phyloP scores from a whole-genome alignment of 1,284 basidiomycete genomes.

The Sutorius eximius region DNA sequence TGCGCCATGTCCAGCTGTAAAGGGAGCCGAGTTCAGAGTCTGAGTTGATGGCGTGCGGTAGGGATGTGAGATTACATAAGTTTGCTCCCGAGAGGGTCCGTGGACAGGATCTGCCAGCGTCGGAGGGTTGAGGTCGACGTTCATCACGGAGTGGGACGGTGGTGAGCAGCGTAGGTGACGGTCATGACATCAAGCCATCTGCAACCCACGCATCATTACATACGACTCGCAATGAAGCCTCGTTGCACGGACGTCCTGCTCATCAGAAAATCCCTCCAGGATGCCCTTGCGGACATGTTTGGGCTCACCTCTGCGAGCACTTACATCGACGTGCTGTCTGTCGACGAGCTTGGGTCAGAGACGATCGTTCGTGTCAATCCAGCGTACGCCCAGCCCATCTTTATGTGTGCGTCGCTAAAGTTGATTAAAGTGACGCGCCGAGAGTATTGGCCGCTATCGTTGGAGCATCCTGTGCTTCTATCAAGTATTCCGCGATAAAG shows the following conservation, averaged over 20 bases:
- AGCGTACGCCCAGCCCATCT: slow-evolving; percentile 17
- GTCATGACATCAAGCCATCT: slow-evolving; percentile 22
- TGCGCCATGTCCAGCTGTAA: slow-evolving; percentile 17
- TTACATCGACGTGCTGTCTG: slow-evolving; percentile 44
- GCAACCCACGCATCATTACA: slow-evolving; percentile 37
- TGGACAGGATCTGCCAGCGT: not conserved
- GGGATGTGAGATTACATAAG: slow-evolving; percentile 25
- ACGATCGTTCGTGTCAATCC: slow-evolving; percentile 38
- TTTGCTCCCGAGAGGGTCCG: no score
- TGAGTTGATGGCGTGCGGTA: slow-evolving; percentile 15
- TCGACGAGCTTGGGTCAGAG: slow-evolving; percentile 33
- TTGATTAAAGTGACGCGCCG: slow-evolving; percentile 37
- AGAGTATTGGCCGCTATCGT: slow-evolving; percentile 41
- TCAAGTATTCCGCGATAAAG: slow-evolving; percentile 37
- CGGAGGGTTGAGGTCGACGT: no score
- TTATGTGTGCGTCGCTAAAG: slow-evolving; percentile 1
- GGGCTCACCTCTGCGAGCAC: slow-evolving; percentile 40
- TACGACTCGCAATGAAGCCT: slow-evolving; percentile 38
- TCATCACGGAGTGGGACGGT: not conserved
- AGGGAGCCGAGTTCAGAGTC: slow-evolving; percentile 6
- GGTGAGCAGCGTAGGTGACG: not conserved
- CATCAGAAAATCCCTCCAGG: slow-evolving; percentile 44
- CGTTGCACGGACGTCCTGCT: slow-evolving; percentile 37
- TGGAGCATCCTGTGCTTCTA: slow-evolving; percentile 30
- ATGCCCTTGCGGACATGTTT: slow-evolving; percentile 43